Conservation (phyloP, 352 stramenopile species). For the Phytophthora capsici region DNA sequence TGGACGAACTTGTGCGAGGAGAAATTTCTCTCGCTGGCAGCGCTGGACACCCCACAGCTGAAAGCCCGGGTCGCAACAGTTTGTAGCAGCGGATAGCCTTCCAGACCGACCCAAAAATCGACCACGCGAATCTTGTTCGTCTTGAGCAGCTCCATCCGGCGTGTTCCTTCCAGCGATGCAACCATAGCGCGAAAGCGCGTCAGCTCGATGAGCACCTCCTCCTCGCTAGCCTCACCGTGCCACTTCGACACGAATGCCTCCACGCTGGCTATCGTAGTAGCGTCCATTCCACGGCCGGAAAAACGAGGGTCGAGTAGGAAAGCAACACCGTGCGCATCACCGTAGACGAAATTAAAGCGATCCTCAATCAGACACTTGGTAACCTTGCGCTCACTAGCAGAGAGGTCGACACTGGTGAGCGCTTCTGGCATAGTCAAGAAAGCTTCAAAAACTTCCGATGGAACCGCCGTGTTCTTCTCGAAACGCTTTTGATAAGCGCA, state of each 20-base stretch:
- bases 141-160: background rate
- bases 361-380: background rate
- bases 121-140: background rate
- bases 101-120: background rate
- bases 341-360: background rate
- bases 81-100: background rate
- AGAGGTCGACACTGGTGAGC: background rate
- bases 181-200: background rate
- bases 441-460: background rate
- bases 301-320: background rate
- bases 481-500: background rate
- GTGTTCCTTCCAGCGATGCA: background rate
- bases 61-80: background rate
- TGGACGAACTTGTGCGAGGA: constrained; percentile 7
- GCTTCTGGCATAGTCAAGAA: background rate
- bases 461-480: background rate
- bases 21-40: background rate
- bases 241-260: background rate
- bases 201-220: background rate
- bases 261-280: background rate
- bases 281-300: background rate
- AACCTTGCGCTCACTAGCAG: background rate
- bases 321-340: background rate
- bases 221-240: background rate
- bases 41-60: background rate